Evolutionary conservation across 1,139 yeast species (phyloP).

Genomic region (Ogataea hybrid): DNA sequence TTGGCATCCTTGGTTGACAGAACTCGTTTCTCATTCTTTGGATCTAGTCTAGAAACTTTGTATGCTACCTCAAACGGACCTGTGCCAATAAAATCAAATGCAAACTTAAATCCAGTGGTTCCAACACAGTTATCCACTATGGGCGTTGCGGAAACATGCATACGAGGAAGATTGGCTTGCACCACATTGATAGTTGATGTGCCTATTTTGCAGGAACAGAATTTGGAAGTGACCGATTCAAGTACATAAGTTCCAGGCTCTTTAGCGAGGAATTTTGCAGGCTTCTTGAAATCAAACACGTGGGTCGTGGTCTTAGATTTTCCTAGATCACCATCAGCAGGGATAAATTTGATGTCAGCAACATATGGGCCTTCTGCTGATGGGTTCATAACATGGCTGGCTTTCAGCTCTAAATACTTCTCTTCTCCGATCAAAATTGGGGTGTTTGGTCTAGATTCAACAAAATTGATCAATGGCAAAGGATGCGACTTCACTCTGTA

Average conservation of each 20-base stretch:
- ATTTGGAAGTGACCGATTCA: slow-evolving; percentile 49
- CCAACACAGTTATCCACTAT: slow-evolving; percentile 90
- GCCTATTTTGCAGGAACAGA: slow-evolving; percentile 55
- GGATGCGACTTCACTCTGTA: slow-evolving; percentile 63
- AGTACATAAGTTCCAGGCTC: slow-evolving; percentile 66
- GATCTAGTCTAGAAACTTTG: slow-evolving; percentile 53
- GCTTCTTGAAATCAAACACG: slow-evolving; percentile 39
- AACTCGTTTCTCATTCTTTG: slow-evolving; percentile 29
- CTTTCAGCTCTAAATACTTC: slow-evolving; percentile 37
- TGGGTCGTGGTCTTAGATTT: slow-evolving; percentile 35
- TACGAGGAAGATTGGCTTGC: slow-evolving; percentile 44
- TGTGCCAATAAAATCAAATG: slow-evolving; percentile 69
- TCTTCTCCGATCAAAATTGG: slow-evolving; percentile 44
- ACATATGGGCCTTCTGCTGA: slow-evolving; percentile 47
- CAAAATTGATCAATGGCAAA: slow-evolving; percentile 48
- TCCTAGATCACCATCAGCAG: slow-evolving; percentile 31
- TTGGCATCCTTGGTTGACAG: slow-evolving; percentile 37
- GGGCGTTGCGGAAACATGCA: slow-evolving; percentile 53
- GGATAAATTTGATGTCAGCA: slow-evolving; percentile 38
- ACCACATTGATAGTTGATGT: slow-evolving; percentile 23
- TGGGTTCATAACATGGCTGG: slow-evolving; percentile 25
- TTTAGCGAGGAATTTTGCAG: slow-evolving; percentile 37
- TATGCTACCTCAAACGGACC: slow-evolving; percentile 77
- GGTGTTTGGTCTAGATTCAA: slow-evolving; percentile 40
- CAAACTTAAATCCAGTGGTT: slow-evolving; percentile 71